Conservation (phyloP, 176 grass and related monocot genomes). For the Aegilops longissima region DNA sequence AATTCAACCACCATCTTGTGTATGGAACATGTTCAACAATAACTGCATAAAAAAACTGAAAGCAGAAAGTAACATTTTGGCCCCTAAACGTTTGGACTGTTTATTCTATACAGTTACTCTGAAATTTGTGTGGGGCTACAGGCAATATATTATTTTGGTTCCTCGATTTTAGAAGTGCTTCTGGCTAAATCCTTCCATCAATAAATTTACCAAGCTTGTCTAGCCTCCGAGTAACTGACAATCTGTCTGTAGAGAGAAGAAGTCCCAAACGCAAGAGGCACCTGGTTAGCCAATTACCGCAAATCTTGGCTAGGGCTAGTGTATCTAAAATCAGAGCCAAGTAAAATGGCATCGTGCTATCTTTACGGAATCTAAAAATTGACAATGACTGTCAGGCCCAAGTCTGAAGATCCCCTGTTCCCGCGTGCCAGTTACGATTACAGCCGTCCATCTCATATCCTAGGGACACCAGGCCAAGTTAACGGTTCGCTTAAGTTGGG, state of each 20-base stretch:
- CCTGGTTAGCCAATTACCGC: neutral
- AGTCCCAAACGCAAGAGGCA: neutral
- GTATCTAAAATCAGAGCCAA: conserved; percentile 1
- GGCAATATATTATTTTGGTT: conserved; percentile 11
- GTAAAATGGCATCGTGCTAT: neutral
- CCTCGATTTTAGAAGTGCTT: neutral
- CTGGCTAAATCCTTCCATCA: conserved; percentile 4
- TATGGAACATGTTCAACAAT: conserved; percentile 18
- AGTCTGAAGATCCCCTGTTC: too few relatives aligned
- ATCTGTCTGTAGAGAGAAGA: neutral
- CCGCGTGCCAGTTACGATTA: too few relatives aligned
- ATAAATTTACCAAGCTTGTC: conserved; percentile 16
- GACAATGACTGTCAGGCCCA: neutral
- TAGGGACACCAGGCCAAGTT: too few relatives aligned
- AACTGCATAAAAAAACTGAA: neutral
- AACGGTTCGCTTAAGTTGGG: too few relatives aligned
- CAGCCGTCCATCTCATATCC: too few relatives aligned
- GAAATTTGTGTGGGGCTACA: neutral
- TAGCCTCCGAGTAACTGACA: neutral
- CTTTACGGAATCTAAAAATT: neutral
- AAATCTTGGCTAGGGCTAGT: neutral
- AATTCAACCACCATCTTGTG: conserved; percentile 15
- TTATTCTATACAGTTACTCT: conserved; percentile 1
- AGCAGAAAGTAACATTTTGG: neutral
- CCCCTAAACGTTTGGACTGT: neutral